Evolutionary conservation across 805 yeast species (phyloP).

Genomic region (Blastobotrys mokoenaii): DNA sequence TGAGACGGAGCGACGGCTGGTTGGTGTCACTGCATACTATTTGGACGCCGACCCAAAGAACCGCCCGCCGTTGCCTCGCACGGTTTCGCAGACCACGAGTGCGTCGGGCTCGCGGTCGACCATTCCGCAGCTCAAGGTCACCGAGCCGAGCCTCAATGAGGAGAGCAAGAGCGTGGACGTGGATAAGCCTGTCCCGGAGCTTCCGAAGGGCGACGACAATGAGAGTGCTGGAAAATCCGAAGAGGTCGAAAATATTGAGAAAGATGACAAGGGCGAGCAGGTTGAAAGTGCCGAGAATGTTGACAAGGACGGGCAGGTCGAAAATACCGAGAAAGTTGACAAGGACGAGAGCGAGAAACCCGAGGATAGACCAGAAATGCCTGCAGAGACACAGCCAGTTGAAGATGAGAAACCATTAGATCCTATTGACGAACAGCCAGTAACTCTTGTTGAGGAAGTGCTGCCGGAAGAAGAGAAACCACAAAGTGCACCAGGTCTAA

Average conservation of each 20-base stretch:
- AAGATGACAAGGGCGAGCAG: no score
- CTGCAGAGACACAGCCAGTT: slow-evolving; percentile 2
- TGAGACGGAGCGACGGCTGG: slow-evolving; percentile 77
- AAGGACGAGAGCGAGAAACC: background rate
- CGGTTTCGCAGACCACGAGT: slow-evolving; percentile 13
- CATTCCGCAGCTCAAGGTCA: slow-evolving; percentile 5
- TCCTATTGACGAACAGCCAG: no score
- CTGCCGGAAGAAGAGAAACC: background rate
- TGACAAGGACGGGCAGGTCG: background rate
- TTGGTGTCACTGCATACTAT: slow-evolving; percentile 78
- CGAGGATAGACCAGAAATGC: background rate
- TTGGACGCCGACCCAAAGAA: slow-evolving; percentile 29
- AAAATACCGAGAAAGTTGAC: background rate
- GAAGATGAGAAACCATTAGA: background rate
- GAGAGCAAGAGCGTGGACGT: background rate
- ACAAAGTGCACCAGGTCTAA: background rate
- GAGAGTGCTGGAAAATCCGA: slow-evolving; percentile 14
- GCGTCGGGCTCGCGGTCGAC: slow-evolving; percentile 2
- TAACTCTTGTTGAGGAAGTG: no score
- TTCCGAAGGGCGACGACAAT: slow-evolving; percentile 8
- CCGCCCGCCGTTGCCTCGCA: slow-evolving; percentile 19
- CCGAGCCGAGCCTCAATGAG: slow-evolving; percentile 11
- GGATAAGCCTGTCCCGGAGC: slow-evolving; percentile 11
- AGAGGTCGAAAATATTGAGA: slow-evolving; percentile 12
- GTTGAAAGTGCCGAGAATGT: slow-evolving; percentile 1